Percentiles rank a stretch among this genome's conserved stretches.
These are phyloP conservation scores for Staphylotrichum tortipilum DNA, from an alignment of 495 filamentous ascomycete genomes.

Conservation along the genomic window DNA sequence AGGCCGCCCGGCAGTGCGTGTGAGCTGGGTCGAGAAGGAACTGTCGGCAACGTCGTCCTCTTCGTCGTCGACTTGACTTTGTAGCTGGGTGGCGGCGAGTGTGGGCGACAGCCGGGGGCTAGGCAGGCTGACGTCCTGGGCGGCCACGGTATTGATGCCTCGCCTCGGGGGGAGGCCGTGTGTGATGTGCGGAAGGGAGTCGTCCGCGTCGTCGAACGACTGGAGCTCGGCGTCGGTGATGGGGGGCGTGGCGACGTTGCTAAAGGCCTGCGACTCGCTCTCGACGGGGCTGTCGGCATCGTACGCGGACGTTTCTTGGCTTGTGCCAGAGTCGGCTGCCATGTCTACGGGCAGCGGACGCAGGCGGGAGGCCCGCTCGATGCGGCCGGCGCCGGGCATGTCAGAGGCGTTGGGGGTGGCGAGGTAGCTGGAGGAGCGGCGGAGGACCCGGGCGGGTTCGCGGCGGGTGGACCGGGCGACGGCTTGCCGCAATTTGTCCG, in stretches of 20 bases:
- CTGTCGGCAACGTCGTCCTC: conserved; percentile 28
- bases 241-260: conserved; percentile 49
- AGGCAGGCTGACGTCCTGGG: conserved; percentile 83
- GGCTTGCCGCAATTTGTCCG: conserved; percentile 34
- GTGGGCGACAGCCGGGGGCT: conserved; percentile 93
- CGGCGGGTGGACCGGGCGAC: conserved; percentile 22
- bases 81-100: conserved; percentile 63
- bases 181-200: conserved; percentile 32
- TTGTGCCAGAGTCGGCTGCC: conserved; percentile 29
- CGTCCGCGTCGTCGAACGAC: conserved; percentile 38
- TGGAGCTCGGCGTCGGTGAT: conserved; percentile 47
- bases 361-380: conserved; percentile 25
- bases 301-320: conserved; percentile 40
- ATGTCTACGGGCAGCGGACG: conserved; percentile 28
- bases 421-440: conserved; percentile 28
- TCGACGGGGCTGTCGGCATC: conserved; percentile 39
- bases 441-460: conserved; percentile 18
- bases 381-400: conserved; percentile 8
- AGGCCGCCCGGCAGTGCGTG: conserved; percentile 12
- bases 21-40: conserved; percentile 20
- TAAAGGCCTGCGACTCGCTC: conserved; percentile 41
- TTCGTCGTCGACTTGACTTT: conserved; percentile 30
- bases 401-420: conserved; percentile 44
- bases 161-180: conserved; percentile 34
- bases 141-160: conserved; percentile 51